Conservation (phyloP, 108 stramenopile species). For the Conticribra weissflogii region DNA sequence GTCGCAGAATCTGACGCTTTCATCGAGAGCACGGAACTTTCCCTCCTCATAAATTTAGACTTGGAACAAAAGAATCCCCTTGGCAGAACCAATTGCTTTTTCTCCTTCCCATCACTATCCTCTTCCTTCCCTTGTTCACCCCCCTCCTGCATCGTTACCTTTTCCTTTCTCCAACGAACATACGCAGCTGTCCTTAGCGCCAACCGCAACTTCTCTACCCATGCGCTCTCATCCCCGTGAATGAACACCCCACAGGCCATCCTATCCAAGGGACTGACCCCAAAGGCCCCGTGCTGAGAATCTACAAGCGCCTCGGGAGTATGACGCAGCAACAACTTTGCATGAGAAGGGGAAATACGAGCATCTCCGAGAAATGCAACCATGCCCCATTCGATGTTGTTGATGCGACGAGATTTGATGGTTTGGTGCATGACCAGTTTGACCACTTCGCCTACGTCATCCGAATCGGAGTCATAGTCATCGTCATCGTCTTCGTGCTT, state of each 20-base stretch:
- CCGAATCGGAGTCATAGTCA: conserved; percentile 21
- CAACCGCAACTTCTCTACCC: conserved; percentile 53
- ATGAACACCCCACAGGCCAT: conserved; percentile 52
- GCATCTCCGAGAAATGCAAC: conserved; percentile 56
- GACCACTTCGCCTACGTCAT: conserved; percentile 47
- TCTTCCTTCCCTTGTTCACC: neutral
- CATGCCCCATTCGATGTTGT: conserved; percentile 55
- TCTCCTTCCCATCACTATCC: conserved; percentile 5
- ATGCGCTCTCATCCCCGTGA: conserved; percentile 45
- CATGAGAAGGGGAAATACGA: conserved; percentile 41
- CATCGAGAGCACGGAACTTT: conserved; percentile 8
- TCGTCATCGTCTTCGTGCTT: conserved; percentile 4
- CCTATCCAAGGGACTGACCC: conserved; percentile 53
- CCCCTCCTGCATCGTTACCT: neutral
- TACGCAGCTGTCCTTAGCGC: conserved; percentile 37
- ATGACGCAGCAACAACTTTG: conserved; percentile 36
- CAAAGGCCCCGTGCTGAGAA: conserved; percentile 48
- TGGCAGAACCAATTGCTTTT: conserved; percentile 15
- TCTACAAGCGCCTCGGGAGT: conserved; percentile 45
- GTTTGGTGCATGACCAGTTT: conserved; percentile 46
- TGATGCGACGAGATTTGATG: conserved; percentile 30
- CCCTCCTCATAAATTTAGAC: conserved; percentile 21
- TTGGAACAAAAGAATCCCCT: conserved; percentile 23
- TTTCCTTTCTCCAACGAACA: conserved; percentile 28
- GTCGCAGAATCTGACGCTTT: neutral